Evolutionary conservation across 805 yeast genomes (phyloP), one percentile per base, ranked within the genome.

Genomic region (Clavispora vitiphila): DNA sequence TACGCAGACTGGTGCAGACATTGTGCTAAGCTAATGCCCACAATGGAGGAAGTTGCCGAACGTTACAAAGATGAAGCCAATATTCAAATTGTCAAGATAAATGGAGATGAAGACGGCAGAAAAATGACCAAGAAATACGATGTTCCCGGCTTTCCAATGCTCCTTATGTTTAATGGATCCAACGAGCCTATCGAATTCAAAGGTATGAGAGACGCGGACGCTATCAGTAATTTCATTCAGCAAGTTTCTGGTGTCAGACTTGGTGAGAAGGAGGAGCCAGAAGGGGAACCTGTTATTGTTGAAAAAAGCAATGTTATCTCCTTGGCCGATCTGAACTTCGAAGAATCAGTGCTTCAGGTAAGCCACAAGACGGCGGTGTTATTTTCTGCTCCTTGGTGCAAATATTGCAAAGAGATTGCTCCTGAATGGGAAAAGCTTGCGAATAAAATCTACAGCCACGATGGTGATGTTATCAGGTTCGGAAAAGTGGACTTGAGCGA

Each of bases 1-100:
- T 81, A 74, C 52, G 86, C 89, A 8, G 79, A 77, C 40, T 82
- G 89, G 89, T 82, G 89, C 59, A 65, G 79, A 27, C 87, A 82
- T 57, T 82, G 89, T 56, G 76, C 76, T 56, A 67, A 65, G 27
- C 56, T 82, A 53, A 69, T 67, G 57, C 87, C 87, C 5, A 51
- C 50, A 1, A 54, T 57, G 39, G 52, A 60, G 41, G 35, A 61
- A 51, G 51, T 70, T 10, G 65, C 65, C 1, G 64, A 60, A 1
- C 26, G 52, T 18, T 70, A 62, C 40, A 58, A 51, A 16, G 46
- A 50, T 34, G 49, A 54, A 5, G 71, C 69, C 14, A 59, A 62
- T 16, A 58, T 79, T 20, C 76, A 74, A 49, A 64, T 79, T 34
- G 69, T 74, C 12, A 76, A 78, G 50, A 71, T 81, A 37, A 79